Conservation (phyloP, 495 filamentous ascomycete species). For the Glutinoglossum americanum region DNA sequence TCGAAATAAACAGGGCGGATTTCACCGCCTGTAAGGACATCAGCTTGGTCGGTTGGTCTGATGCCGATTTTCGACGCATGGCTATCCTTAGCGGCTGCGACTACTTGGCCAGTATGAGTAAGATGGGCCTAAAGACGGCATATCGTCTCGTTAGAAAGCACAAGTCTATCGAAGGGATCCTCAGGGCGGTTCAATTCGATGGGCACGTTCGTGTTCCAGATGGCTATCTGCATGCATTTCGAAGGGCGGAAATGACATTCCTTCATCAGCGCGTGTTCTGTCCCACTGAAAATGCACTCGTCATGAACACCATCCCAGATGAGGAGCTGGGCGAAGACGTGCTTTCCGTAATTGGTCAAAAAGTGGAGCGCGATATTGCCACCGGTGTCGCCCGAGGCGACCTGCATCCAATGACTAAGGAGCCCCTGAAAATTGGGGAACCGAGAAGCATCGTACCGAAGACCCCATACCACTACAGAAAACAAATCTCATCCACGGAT, state of each 20-base stretch:
- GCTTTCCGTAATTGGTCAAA: slow-evolving; percentile 58
- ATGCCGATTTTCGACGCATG: slow-evolving; percentile 81
- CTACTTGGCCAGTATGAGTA: slow-evolving; percentile 64
- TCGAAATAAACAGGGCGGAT: slow-evolving; percentile 72
- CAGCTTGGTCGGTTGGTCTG: slow-evolving; percentile 76
- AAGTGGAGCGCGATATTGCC: slow-evolving; percentile 47
- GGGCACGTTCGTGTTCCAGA: slow-evolving; percentile 59
- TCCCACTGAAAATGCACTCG: slow-evolving; percentile 41
- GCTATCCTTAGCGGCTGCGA: slow-evolving; percentile 97
- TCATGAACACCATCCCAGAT: slow-evolving; percentile 46
- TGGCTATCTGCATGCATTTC: slow-evolving; percentile 57
- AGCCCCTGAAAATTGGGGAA: slow-evolving; percentile 31
- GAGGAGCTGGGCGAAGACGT: slow-evolving; percentile 35
- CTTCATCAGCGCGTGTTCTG: slow-evolving; percentile 89
- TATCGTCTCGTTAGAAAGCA: slow-evolving; percentile 76
- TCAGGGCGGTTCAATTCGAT: slow-evolving; percentile 69
- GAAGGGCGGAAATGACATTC: slow-evolving; percentile 78
- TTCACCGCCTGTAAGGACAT: slow-evolving; percentile 79
- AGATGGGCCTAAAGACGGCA: slow-evolving; percentile 82
- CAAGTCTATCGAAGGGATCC: slow-evolving; percentile 62
- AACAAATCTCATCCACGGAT: slow-evolving; percentile 14
- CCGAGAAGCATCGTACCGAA: slow-evolving; percentile 9
- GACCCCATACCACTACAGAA: slow-evolving; percentile 9
- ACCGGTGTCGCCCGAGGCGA: slow-evolving; percentile 62
- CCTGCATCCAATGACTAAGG: slow-evolving; percentile 74